Conservation (phyloP, 805 yeast species). For the Debaryomyces hansenii region DNA sequence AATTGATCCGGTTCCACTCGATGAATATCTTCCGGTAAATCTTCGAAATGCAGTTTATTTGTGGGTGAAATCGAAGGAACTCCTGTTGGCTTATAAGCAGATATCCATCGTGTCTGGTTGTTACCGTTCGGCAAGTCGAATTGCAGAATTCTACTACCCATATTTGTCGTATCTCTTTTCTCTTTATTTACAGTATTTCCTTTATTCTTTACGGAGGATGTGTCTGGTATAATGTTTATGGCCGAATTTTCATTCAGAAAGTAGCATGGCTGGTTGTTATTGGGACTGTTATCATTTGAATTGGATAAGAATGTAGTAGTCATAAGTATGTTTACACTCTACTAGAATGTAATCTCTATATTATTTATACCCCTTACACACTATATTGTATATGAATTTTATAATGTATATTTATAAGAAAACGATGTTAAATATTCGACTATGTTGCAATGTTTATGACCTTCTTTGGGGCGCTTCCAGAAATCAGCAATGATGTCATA, state of each 20-base stretch:
- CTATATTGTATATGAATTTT: too few species aligned
- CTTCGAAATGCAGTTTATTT: slow-evolving; percentile 11
- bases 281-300: not conserved
- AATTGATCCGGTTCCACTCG: slow-evolving; percentile 1
- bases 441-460: not conserved
- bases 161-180: not conserved
- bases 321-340: not conserved
- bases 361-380: too few species aligned
- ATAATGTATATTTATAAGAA: too few species aligned
- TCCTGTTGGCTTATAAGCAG: not conserved
- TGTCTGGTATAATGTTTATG: not conserved
- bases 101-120: not conserved
- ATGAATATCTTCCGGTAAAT: slow-evolving; percentile 4
- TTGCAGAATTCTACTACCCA: slow-evolving; percentile 1
- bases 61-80: slow-evolving; percentile 13
- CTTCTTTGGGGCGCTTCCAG: not conserved
- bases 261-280: not conserved
- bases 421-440: too few species aligned
- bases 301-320: not conserved
- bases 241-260: not conserved
- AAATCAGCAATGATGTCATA: not conserved
- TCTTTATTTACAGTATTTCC: too few species aligned
- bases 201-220: not conserved
- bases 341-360: not conserved
- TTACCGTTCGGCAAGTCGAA: slow-evolving; percentile 2